phyloP scores from a whole-genome alignment of 1,284 basidiomycete species.

The Neonothopanus nambi region DNA sequence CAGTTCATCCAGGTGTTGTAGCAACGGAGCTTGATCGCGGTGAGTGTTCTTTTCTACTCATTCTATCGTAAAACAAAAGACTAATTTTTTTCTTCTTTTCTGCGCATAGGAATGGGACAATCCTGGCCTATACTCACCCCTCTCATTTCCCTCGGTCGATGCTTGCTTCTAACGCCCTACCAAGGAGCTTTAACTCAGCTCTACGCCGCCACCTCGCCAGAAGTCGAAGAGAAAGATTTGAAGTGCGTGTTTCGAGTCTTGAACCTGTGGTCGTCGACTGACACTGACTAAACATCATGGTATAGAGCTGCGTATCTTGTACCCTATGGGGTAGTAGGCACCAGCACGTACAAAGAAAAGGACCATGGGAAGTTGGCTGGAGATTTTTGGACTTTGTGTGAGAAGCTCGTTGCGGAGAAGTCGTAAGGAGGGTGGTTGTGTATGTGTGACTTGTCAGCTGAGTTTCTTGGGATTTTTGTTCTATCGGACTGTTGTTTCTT shows the following conservation, averaged over 20 bases:
- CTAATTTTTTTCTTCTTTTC: background rate
- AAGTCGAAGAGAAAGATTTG: conserved; percentile 20
- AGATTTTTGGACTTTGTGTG: conserved; percentile 5
- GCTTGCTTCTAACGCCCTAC: conserved; percentile 3
- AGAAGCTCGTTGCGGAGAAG: conserved; percentile 1
- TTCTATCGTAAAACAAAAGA: background rate
- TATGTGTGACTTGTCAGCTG: too few species aligned
- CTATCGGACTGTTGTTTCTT: too few species aligned
- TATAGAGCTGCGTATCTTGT: conserved; percentile 4
- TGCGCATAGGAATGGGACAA: background rate
- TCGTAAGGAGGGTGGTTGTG: background rate
- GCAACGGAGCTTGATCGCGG: background rate
- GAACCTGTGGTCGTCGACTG: background rate
- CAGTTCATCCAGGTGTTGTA: conserved; percentile 5
- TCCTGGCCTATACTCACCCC: conserved; percentile 7
- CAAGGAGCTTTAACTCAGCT: conserved; percentile 20
- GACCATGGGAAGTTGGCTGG: conserved; percentile 4
- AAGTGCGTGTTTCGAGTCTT: conserved; percentile 22
- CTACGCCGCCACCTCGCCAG: conserved; percentile 19
- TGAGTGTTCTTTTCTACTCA: background rate
- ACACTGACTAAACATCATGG: background rate
- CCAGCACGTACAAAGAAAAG: background rate
- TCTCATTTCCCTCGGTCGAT: background rate
- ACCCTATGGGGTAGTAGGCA: background rate
- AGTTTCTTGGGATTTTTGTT: too few species aligned